A percentile compares a stretch with the other conserved stretches of the same genome.
Evolutionary conservation across 179 eudicot species (phyloP).

Genomic region (Patellifolia procumbens): DNA sequence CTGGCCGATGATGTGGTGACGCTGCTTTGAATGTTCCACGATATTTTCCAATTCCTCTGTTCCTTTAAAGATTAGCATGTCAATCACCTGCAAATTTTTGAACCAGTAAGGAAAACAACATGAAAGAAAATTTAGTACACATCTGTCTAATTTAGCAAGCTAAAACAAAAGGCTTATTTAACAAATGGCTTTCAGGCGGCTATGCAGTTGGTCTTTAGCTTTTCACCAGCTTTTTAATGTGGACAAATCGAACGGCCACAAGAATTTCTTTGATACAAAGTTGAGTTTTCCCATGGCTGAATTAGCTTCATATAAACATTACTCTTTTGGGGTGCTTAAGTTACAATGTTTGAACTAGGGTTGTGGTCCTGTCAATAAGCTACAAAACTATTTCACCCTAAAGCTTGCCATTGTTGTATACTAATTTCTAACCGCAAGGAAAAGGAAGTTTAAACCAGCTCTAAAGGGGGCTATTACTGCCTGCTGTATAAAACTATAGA

Average conservation of each 20-base stretch:
- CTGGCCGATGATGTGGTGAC: constrained; percentile 17
- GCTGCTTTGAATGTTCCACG: constrained; percentile 20
- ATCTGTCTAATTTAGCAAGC: not conserved
- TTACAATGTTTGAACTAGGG: not conserved
- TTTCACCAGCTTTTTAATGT: not conserved
- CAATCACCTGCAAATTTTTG: constrained; percentile 43
- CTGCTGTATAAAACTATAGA: not conserved
- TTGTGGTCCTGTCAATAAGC: not conserved
- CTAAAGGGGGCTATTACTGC: not conserved
- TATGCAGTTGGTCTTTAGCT: not conserved
- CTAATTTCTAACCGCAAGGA: not conserved
- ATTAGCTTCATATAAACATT: not conserved
- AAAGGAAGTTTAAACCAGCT: not conserved
- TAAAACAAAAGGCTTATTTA: not conserved
- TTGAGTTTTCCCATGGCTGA: not conserved
- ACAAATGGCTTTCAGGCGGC: not conserved
- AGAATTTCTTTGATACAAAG: not conserved
- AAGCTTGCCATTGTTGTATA: not conserved
- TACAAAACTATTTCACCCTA: not conserved
- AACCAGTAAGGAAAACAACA: not conserved
- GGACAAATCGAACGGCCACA: not conserved
- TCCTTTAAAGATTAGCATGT: constrained; percentile 16
- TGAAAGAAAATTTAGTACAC: not conserved
- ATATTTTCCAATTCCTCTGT: constrained; percentile 16
- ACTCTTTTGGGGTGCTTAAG: too few relatives aligned